Percentiles rank a stretch among this genome's conserved stretches.
Conservation (phyloP, 768 basidiomycete genomes). For the Amanita exitialis region DNA sequence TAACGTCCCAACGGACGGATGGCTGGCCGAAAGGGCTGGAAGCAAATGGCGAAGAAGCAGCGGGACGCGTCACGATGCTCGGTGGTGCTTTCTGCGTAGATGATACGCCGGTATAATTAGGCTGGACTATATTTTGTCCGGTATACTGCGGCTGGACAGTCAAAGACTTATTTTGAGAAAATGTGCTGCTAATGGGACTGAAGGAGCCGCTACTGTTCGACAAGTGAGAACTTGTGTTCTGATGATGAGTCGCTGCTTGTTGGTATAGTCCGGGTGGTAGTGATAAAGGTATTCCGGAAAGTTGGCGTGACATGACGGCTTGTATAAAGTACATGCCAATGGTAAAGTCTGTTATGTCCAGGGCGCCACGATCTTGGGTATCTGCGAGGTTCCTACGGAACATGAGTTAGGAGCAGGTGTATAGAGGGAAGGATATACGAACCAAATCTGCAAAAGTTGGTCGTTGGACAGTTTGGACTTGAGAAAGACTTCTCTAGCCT, state of each 20-base stretch:
- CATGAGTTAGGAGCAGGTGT: slow-evolving; percentile 1
- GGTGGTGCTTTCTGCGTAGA: slow-evolving; percentile 20
- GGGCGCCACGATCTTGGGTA: slow-evolving; percentile 80
- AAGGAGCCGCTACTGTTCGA: slow-evolving; percentile 56
- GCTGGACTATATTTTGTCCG: slow-evolving; percentile 43
- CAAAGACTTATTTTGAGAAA: slow-evolving; percentile 25
- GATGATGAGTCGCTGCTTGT: slow-evolving; percentile 45
- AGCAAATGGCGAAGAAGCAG: slow-evolving; percentile 10
- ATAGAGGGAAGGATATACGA: slow-evolving; percentile 13
- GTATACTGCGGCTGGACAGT: slow-evolving; percentile 52
- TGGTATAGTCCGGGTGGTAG: slow-evolving; percentile 85
- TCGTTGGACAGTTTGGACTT: slow-evolving; percentile 85
- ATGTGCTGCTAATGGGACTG: slow-evolving; percentile 39
- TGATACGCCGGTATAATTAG: slow-evolving; percentile 35
- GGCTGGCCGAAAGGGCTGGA: slow-evolving; percentile 17
- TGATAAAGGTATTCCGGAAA: slow-evolving; percentile 58
- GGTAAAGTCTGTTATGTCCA: slow-evolving; percentile 88
- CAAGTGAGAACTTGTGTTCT: slow-evolving; percentile 35
- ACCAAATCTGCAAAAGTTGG: slow-evolving; percentile 91
- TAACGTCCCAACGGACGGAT: slow-evolving; percentile 70
- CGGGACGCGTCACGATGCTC: slow-evolving; percentile 30
- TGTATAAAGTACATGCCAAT: slow-evolving; percentile 97
- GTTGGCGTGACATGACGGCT: slow-evolving; percentile 73
- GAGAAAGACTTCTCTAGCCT: slow-evolving; percentile 84
- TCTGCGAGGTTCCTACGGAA: slow-evolving; percentile 81